Percentiles rank a stretch among this genome's conserved stretches.
These are phyloP conservation scores for Fragaria nilgerrensis DNA, from an alignment of 306 rosid species.

Conservation along the genomic window DNA sequence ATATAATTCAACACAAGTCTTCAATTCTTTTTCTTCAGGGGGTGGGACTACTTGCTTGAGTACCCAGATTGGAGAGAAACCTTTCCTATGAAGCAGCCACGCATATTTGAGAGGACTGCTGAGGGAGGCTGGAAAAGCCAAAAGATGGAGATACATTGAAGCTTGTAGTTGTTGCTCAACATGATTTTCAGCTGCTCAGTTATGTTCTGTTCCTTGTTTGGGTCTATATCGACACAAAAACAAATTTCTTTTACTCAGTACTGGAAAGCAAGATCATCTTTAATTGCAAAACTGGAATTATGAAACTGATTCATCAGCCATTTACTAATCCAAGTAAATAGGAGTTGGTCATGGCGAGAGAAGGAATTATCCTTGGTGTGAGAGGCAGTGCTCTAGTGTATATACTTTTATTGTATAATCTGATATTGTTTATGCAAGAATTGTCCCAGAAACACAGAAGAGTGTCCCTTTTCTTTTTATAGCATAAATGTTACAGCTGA, in stretches of 20 bases:
- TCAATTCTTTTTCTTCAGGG: constrained; percentile 35
- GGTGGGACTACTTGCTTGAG: constrained; percentile 61
- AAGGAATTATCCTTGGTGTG: not conserved
- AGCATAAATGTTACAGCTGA: not conserved
- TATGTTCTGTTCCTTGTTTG: not conserved
- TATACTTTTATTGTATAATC: not conserved
- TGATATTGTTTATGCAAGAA: too few species aligned
- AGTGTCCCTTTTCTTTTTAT: not conserved
- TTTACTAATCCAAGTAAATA: not conserved
- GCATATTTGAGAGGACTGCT: constrained; percentile 48
- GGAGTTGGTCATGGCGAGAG: not conserved
- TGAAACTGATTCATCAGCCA: not conserved
- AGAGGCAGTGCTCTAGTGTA: not conserved
- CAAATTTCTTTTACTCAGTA: not conserved
- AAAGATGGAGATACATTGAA: constrained; percentile 31
- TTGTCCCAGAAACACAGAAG: not conserved
- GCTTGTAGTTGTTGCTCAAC: not conserved
- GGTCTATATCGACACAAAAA: not conserved
- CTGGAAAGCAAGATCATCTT: not conserved
- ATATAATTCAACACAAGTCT: not conserved
- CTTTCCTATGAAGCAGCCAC: constrained; percentile 61
- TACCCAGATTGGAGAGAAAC: constrained; percentile 73
- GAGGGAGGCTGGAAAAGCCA: constrained; percentile 59
- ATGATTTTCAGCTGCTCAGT: not conserved
- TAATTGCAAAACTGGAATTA: not conserved